Evolutionary conservation across 164 flowering plant genomes (phyloP).

Genomic region (Berberis vulgaris): DNA sequence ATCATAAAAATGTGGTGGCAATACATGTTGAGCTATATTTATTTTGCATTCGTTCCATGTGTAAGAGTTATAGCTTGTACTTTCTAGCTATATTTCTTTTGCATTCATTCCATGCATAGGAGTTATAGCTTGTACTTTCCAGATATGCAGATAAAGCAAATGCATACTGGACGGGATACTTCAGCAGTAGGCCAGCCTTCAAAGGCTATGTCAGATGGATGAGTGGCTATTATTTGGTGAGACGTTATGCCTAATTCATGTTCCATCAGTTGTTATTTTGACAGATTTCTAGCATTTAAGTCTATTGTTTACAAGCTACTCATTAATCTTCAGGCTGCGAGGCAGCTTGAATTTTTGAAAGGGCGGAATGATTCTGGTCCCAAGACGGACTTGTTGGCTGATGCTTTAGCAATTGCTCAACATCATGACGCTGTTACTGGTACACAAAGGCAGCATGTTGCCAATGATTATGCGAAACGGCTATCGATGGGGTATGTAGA

Average conservation of each 20-base stretch:
- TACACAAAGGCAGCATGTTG: slow-evolving; percentile 89
- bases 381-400: slow-evolving; percentile 61
- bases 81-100: not conserved
- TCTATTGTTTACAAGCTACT: not conserved
- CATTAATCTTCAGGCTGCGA: slow-evolving; percentile 56
- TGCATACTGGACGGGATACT: slow-evolving; percentile 98
- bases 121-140: slow-evolving; percentile 7
- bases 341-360: slow-evolving; percentile 69
- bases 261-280: not conserved
- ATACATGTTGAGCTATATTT: not conserved
- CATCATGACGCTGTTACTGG: slow-evolving; percentile 99
- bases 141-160: slow-evolving; percentile 87
- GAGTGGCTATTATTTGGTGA: slow-evolving; percentile 89
- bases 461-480: slow-evolving; percentile 86
- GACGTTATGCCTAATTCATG: not conserved
- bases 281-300: not conserved
- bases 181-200: slow-evolving; percentile 79
- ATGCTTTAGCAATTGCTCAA: slow-evolving; percentile 93
- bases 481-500: slow-evolving; percentile 64
- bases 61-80: slow-evolving; percentile 2
- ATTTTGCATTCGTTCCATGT: not conserved
- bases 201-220: slow-evolving; percentile 77
- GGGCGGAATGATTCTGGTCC: slow-evolving; percentile 59
- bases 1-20: not conserved
- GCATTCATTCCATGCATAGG: slow-evolving; percentile 1